A percentile compares a stretch with the other conserved stretches of the same genome.
phyloP scores from a whole-genome alignment of 176 grass and related monocot species.

The barley (Hordeum vulgare) region DNA sequence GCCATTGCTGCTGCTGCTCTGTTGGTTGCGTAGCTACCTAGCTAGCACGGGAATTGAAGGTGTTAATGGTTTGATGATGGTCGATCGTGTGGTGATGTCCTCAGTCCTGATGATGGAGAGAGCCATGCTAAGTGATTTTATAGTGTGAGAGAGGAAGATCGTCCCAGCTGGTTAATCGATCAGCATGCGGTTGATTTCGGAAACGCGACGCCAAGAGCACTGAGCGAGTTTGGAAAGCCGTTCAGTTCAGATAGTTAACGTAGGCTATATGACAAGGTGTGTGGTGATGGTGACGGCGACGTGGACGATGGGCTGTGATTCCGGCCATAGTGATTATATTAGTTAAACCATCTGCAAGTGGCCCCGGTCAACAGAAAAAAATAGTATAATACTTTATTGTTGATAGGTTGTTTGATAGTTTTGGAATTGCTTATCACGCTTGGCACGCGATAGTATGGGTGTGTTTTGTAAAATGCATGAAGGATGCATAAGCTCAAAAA shows the following conservation, averaged over 20 bases:
- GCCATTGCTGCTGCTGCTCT: neutral
- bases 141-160: neutral
- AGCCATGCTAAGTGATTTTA: neutral
- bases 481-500: no score
- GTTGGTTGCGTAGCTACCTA: neutral
- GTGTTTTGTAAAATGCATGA: no score
- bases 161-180: no score
- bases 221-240: neutral
- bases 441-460: no score
- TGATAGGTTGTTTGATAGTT: no score
- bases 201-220: neutral
- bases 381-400: no score
- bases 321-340: no score
- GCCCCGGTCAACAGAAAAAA: no score
- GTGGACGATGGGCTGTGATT: neutral
- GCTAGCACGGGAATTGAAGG: no score
- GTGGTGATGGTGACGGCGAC: neutral
- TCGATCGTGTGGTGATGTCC: neutral
- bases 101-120: neutral
- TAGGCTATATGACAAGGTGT: neutral
- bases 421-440: no score
- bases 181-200: neutral
- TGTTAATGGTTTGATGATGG: neutral
- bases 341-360: no score
- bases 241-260: neutral